phyloP scores from a whole-genome alignment of 1,284 basidiomycete genomes.

The Tylopilus orsonianus region DNA sequence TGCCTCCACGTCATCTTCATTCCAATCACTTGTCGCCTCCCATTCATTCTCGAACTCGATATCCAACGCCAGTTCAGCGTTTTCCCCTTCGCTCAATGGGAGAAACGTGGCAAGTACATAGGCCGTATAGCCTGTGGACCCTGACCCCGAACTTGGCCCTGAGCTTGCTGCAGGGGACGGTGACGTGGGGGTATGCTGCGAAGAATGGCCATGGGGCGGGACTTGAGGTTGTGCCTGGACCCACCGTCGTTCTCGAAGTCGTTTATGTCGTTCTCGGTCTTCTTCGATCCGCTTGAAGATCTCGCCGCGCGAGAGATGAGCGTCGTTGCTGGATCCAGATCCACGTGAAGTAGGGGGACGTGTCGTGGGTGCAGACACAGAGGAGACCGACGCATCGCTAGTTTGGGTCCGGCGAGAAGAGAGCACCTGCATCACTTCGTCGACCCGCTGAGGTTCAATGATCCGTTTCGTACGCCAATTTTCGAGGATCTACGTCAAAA shows the following conservation, averaged over 20 bases:
- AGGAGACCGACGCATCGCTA: background rate
- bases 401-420: background rate
- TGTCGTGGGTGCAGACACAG: background rate
- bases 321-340: background rate
- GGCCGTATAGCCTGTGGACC: background rate
- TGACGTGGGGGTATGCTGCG: constrained; percentile 5
- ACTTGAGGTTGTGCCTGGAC: constrained; percentile 60
- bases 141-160: background rate
- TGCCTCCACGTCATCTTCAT: constrained; percentile 82
- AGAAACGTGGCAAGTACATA: constrained; percentile 24
- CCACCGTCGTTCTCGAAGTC: constrained; percentile 89
- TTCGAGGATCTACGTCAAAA: background rate
- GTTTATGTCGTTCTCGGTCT: constrained; percentile 92
- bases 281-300: constrained; percentile 91
- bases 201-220: constrained; percentile 1
- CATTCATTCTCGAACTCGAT: constrained; percentile 84
- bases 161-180: background rate
- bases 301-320: constrained; percentile 58
- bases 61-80: constrained; percentile 21
- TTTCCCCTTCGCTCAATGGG: constrained; percentile 35
- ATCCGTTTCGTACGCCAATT: background rate
- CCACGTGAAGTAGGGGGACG: background rate
- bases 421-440: background rate
- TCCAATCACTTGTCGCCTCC: constrained; percentile 88
- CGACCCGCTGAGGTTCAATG: background rate